Conservation (phyloP, 2,329 filamentous ascomycete species). For the Hymenoscyphus albidus region DNA sequence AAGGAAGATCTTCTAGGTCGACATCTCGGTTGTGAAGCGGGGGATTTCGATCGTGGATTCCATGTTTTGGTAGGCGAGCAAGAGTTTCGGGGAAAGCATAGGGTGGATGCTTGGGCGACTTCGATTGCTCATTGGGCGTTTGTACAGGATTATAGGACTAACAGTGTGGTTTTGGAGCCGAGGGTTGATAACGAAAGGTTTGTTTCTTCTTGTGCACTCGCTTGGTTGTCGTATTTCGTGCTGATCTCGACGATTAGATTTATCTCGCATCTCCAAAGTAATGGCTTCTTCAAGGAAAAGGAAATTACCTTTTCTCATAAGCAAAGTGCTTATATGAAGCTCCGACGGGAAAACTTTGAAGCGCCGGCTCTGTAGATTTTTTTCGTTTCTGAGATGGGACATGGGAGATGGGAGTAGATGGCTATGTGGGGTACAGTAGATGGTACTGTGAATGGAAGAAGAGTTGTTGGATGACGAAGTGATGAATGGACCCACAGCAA, state of each 20-base stretch:
- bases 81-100: constrained; percentile 76
- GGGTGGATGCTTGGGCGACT: constrained; percentile 76
- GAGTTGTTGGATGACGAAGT: too few relatives aligned
- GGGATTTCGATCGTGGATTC: constrained; percentile 82
- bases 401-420: background rate
- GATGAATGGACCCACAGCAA: too few relatives aligned
- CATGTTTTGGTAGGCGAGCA: constrained; percentile 90
- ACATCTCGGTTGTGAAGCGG: constrained; percentile 62
- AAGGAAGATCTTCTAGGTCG: constrained; percentile 81
- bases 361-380: constrained; percentile 50
- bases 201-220: constrained; percentile 34
- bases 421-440: background rate
- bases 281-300: constrained; percentile 81
- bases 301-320: constrained; percentile 90
- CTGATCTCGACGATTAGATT: constrained; percentile 44
- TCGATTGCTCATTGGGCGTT: constrained; percentile 85
- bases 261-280: constrained; percentile 62
- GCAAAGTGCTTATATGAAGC: constrained; percentile 79
- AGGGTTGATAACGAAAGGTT: constrained; percentile 87
- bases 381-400: background rate
- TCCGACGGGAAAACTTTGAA: constrained; percentile 76
- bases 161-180: constrained; percentile 81
- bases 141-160: constrained; percentile 72
- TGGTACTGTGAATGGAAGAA: background rate
- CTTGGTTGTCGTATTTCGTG: background rate